These are phyloP conservation scores for Cryomyces minteri DNA, from an alignment of 495 filamentous ascomycete species.

Conservation along the genomic window DNA sequence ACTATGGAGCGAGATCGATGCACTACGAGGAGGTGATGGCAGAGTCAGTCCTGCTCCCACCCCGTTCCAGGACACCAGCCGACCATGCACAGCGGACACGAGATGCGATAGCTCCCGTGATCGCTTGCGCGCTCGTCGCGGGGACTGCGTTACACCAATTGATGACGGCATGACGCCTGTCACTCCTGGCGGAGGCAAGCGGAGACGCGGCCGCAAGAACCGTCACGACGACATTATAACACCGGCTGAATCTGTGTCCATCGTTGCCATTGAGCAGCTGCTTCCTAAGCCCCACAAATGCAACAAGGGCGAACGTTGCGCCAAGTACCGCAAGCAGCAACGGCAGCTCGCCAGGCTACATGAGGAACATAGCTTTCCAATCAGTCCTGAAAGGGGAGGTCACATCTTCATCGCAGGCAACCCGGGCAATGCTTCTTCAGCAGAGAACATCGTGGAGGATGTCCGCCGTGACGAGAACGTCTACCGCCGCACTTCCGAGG, in stretches of 20 bases:
- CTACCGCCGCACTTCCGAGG: conserved; percentile 37
- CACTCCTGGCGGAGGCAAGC: conserved; percentile 22
- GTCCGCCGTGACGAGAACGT: conserved; percentile 2
- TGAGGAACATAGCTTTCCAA: conserved; percentile 42
- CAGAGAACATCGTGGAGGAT: conserved; percentile 28
- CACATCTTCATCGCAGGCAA: conserved; percentile 50
- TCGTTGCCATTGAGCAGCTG: conserved; percentile 80
- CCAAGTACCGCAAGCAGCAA: conserved; percentile 60
- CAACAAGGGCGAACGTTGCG: conserved; percentile 77
- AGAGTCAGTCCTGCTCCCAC: conserved; percentile 26
- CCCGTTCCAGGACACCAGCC: conserved; percentile 20
- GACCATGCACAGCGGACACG: conserved; percentile 14
- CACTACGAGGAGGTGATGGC: conserved; percentile 32
- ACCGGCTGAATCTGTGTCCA: conserved; percentile 69
- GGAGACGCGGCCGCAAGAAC: conserved; percentile 27
- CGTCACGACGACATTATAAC: conserved; percentile 44
- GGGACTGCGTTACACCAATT: conserved; percentile 11
- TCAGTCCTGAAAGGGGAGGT: conserved; percentile 31
- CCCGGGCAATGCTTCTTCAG: conserved; percentile 50
- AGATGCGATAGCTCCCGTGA: conserved; percentile 9
- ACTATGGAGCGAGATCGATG: conserved; percentile 69
- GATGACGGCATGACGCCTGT: conserved; percentile 18
- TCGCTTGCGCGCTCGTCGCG: conserved; percentile 1
- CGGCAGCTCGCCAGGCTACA: conserved; percentile 45
- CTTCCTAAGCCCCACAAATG: conserved; percentile 73